These are phyloP conservation scores for Penicillium flavigenum DNA, from an alignment of 495 filamentous ascomycete species.

Conservation along the genomic window DNA sequence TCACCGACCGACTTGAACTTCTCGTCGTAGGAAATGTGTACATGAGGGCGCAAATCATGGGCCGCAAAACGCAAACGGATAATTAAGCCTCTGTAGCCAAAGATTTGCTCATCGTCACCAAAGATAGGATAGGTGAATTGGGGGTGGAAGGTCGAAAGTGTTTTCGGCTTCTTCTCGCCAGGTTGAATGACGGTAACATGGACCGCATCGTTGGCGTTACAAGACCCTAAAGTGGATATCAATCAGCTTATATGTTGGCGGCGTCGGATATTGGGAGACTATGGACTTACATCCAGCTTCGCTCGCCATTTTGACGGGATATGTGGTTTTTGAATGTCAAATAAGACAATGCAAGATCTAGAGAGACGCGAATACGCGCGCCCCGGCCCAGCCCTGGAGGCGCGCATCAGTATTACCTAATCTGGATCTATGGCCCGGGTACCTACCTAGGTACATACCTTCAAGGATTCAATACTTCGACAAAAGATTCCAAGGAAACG, in stretches of 20 bases:
- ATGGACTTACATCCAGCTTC: constrained; percentile 52
- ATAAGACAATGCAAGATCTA: neutral
- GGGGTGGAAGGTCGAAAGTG: constrained; percentile 70
- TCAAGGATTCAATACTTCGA: no score
- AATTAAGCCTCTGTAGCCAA: constrained; percentile 79
- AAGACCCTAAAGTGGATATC: constrained; percentile 57
- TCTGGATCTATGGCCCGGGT: constrained; percentile 11
- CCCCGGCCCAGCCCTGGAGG: constrained; percentile 3
- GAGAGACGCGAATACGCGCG: constrained; percentile 14
- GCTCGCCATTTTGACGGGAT: constrained; percentile 37
- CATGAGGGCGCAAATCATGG: constrained; percentile 73
- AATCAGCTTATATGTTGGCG: constrained; percentile 11
- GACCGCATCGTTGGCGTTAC: constrained; percentile 71
- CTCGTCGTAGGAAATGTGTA: constrained; percentile 68
- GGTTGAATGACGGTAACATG: constrained; percentile 67
- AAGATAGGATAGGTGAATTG: constrained; percentile 90
- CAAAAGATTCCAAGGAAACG: no score
- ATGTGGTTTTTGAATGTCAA: constrained; percentile 2
- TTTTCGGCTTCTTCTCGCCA: constrained; percentile 52
- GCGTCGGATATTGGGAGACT: neutral
- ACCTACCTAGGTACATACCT: no score
- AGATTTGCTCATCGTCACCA: constrained; percentile 84
- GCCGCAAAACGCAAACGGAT: constrained; percentile 77
- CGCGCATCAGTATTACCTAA: constrained; percentile 27
- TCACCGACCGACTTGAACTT: constrained; percentile 74